Evolutionary conservation across 371 early-diverging fungal species (phyloP).

Genomic region (Ordospora pajunii): DNA sequence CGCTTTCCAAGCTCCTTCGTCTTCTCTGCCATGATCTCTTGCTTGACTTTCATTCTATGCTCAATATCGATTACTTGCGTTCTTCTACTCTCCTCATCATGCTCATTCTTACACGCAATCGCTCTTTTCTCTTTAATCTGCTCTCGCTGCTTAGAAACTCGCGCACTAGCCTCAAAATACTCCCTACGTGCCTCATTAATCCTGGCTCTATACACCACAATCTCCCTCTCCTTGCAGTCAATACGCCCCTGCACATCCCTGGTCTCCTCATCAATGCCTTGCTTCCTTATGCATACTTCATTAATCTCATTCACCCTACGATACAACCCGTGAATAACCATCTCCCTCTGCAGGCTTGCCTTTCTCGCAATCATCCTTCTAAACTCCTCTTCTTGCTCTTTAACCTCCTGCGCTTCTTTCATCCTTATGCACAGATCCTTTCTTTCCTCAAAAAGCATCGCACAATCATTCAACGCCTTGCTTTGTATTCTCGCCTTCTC

Average conservation of each 20-base stretch:
- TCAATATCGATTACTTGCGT: not conserved
- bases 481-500: constrained; percentile 10
- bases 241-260: not conserved
- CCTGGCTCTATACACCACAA: not conserved
- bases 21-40: not conserved
- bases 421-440: constrained; percentile 38
- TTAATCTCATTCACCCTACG: not conserved
- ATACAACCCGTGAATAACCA: not conserved
- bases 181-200: not conserved
- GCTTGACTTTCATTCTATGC: not conserved
- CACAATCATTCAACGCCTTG: constrained; percentile 16
- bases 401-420: constrained; percentile 34
- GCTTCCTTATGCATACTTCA: not conserved
- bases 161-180: not conserved
- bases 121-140: not conserved
- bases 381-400: constrained; percentile 40
- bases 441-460: not conserved
- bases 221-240: not conserved
- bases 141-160: not conserved
- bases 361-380: constrained; percentile 27
- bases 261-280: not conserved
- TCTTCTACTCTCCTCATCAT: constrained; percentile 3
- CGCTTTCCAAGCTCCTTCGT: constrained; percentile 62
- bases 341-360: constrained; percentile 25
- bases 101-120: not conserved